phyloP scores from a whole-genome alignment of 75 land plant species.

The Pseudotsuga menziesii region DNA sequence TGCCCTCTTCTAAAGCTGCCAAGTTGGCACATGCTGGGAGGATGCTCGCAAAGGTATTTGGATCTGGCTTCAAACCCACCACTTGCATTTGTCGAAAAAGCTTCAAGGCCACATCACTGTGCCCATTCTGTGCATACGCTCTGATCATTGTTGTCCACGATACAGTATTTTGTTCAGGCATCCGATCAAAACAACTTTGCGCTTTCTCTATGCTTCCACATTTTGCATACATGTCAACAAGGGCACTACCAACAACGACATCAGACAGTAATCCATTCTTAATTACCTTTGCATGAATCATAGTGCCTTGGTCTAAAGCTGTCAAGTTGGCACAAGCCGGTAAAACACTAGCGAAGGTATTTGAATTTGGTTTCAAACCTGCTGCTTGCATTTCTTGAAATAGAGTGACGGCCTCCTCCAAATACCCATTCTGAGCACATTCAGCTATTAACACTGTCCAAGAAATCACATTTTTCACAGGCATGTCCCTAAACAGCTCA shows the following conservation, averaged over 20 bases:
- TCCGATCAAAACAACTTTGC: conserved; percentile 16
- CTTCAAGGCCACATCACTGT: conserved; percentile 8
- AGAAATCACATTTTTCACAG: conserved; percentile 19
- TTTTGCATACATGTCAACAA: conserved; percentile 48
- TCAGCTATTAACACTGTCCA: conserved; percentile 48
- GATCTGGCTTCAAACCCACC: conserved; percentile 14
- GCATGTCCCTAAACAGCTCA: conserved; percentile 19
- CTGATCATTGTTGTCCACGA: conserved; percentile 37
- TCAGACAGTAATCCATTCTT: conserved; percentile 22
- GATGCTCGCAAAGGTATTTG: conserved; percentile 15
- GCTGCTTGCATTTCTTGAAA: conserved; percentile 11
- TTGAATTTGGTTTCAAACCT: conserved; percentile 15
- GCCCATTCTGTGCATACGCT: conserved; percentile 26
- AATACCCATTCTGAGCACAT: conserved; percentile 26
- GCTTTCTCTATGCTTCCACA: conserved; percentile 23
- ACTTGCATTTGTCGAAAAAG: conserved; percentile 19
- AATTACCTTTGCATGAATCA: conserved; percentile 28
- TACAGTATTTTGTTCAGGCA: conserved; percentile 17
- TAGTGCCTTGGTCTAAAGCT: conserved; percentile 1
- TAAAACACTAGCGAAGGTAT: conserved; percentile 30
- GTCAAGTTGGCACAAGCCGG: conserved; percentile 27
- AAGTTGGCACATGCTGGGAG: conserved; percentile 29
- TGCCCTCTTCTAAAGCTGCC: conserved; percentile 16
- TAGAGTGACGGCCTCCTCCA: conserved; percentile 14
- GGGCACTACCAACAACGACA: conserved; percentile 22